Conservation (phyloP, 441 rosid species). For the Manihot esculenta region DNA sequence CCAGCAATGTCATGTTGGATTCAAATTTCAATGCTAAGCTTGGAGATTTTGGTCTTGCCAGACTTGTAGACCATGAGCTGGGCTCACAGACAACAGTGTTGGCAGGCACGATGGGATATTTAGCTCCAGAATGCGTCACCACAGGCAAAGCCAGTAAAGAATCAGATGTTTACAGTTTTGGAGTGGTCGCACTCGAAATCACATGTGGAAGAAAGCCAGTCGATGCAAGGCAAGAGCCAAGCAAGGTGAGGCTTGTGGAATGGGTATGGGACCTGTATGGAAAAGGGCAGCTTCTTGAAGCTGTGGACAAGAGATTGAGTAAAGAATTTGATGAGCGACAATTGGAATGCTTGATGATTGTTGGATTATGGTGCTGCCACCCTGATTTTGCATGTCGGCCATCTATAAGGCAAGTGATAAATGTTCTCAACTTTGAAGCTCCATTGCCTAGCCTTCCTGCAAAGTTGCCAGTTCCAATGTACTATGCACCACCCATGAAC, state of each 20-base stretch:
- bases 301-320: constrained; percentile 39
- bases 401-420: constrained; percentile 48
- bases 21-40: constrained; percentile 64
- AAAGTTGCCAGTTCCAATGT: constrained; percentile 53
- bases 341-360: constrained; percentile 48
- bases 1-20: constrained; percentile 74
- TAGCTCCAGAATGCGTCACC: constrained; percentile 74
- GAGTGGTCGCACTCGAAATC: constrained; percentile 63
- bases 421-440: constrained; percentile 49
- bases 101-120: constrained; percentile 74
- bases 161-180: constrained; percentile 72
- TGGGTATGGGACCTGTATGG: constrained; percentile 77
- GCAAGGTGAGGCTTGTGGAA: constrained; percentile 54
- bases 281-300: constrained; percentile 37
- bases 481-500: constrained; percentile 47
- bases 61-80: constrained; percentile 61
- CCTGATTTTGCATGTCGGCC: constrained; percentile 63
- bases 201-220: constrained; percentile 58
- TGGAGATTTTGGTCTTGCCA: constrained; percentile 80
- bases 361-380: constrained; percentile 78
- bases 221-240: constrained; percentile 39
- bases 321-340: constrained; percentile 43
- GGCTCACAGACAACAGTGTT: constrained; percentile 72
- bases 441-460: constrained; percentile 49
- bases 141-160: constrained; percentile 81